These are phyloP conservation scores for Amphichorda felina DNA, from an alignment of 2,329 filamentous ascomycete genomes.

Conservation along the genomic window DNA sequence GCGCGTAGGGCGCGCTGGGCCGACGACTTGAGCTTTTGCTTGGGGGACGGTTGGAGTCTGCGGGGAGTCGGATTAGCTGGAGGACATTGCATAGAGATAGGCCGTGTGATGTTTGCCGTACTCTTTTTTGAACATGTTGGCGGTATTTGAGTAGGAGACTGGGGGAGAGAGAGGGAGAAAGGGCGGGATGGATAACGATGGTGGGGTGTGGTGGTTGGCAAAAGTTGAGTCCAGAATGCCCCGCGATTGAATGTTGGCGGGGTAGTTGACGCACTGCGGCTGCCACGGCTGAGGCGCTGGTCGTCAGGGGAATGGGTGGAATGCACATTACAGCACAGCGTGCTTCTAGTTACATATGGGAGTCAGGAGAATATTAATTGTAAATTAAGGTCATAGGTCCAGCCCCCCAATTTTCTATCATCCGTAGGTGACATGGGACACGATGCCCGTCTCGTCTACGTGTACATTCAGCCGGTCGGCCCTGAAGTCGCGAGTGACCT, in stretches of 20 bases:
- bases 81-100: background rate
- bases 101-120: slow-evolving; percentile 26
- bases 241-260: slow-evolving; percentile 6
- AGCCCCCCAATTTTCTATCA: background rate
- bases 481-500: slow-evolving; percentile 46
- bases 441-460: slow-evolving; percentile 46
- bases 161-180: background rate
- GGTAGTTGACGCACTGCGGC: slow-evolving; percentile 3
- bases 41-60: slow-evolving; percentile 66
- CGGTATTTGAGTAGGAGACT: background rate
- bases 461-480: slow-evolving; percentile 46
- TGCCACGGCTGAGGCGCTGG: too few relatives aligned
- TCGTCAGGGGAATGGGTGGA: too few relatives aligned
- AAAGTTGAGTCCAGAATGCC: slow-evolving; percentile 2
- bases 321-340: too few relatives aligned
- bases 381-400: too few relatives aligned
- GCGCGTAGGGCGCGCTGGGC: slow-evolving; percentile 78
- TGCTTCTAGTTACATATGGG: too few relatives aligned
- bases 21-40: slow-evolving; percentile 96
- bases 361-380: too few relatives aligned
- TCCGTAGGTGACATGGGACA: slow-evolving; percentile 34
- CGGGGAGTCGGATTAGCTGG: background rate
- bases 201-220: slow-evolving; percentile 1
- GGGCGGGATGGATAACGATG: slow-evolving; percentile 5
- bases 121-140: slow-evolving; percentile 86